phyloP scores from a whole-genome alignment of 345 rosid genomes.

The Eucalyptus globulus region DNA sequence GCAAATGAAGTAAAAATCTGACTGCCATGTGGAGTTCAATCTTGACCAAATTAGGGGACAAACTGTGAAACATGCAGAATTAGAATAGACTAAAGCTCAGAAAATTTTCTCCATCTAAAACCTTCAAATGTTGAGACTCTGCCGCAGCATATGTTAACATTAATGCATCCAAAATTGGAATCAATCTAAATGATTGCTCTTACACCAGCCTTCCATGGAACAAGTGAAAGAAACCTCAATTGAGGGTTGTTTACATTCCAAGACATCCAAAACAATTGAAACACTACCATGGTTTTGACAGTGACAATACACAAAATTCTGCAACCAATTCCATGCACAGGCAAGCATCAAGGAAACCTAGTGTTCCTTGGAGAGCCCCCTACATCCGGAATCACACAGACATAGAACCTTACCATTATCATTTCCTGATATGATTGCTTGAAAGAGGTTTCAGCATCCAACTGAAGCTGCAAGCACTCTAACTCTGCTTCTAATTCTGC shows the following conservation, averaged over 20 bases:
- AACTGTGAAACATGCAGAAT: background rate
- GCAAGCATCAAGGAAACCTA: background rate
- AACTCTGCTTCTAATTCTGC: slow-evolving; percentile 72
- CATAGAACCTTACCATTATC: background rate
- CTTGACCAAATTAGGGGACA: background rate
- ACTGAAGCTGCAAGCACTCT: slow-evolving; percentile 36
- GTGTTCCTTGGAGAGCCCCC: background rate
- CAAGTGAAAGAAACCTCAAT: background rate
- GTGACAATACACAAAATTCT: background rate
- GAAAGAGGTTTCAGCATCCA: slow-evolving; percentile 16
- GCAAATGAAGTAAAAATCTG: background rate
- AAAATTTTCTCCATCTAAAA: background rate
- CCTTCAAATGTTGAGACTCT: background rate
- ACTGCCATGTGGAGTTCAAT: background rate
- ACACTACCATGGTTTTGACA: background rate
- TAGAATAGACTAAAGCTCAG: background rate
- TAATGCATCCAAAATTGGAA: background rate
- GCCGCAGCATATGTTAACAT: background rate
- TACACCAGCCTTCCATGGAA: background rate
- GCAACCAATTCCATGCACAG: background rate
- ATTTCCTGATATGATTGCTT: slow-evolving; percentile 1
- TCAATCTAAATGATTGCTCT: background rate
- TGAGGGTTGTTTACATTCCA: background rate
- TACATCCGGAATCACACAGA: background rate
- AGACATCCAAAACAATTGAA: background rate